Percentiles rank a stretch among this genome's conserved stretches.
Conservation (phyloP, 2,329 filamentous ascomycete genomes). For the Microascus cirrosus region DNA sequence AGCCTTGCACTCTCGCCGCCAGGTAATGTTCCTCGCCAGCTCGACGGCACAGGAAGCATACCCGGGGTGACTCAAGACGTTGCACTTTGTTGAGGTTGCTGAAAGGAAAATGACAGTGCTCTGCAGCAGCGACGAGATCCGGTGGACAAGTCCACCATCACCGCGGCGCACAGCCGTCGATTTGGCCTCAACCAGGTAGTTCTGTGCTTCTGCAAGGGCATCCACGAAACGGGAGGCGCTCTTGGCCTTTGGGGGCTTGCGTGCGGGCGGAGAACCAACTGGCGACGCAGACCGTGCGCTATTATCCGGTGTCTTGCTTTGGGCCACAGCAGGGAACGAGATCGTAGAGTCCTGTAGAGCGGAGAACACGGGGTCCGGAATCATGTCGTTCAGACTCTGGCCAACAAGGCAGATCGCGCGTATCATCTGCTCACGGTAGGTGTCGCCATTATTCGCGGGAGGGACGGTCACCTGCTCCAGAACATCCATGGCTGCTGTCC, state of each 20-base stretch:
- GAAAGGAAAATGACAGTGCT: constrained; percentile 56
- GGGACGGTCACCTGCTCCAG: constrained; percentile 38
- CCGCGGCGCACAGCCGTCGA: constrained; percentile 39
- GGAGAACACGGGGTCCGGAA: constrained; percentile 73
- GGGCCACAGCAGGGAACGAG: constrained; percentile 62
- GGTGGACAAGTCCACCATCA: constrained; percentile 50
- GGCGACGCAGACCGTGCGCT: constrained; percentile 21
- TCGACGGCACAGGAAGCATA: constrained; percentile 57
- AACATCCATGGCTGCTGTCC: constrained; percentile 43
- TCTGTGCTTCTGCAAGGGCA: constrained; percentile 53
- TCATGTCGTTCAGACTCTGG: constrained; percentile 61
- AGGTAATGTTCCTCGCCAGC: constrained; percentile 57
- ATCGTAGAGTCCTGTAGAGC: constrained; percentile 88
- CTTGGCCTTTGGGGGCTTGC: constrained; percentile 18
- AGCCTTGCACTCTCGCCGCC: constrained; percentile 52
- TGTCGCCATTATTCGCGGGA: constrained; percentile 24
- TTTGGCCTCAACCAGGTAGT: constrained; percentile 54
- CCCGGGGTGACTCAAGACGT: constrained; percentile 35
- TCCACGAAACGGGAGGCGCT: constrained; percentile 37
- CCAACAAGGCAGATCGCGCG: constrained; percentile 58
- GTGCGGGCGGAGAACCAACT: constrained; percentile 20
- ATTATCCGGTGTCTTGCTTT: constrained; percentile 24
- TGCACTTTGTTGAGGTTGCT: constrained; percentile 40
- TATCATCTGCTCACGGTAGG: constrained; percentile 43
- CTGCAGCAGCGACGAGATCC: constrained; percentile 51